Evolutionary conservation across 2,329 filamentous ascomycete species (phyloP).

Genomic region (Acarospora socialis): DNA sequence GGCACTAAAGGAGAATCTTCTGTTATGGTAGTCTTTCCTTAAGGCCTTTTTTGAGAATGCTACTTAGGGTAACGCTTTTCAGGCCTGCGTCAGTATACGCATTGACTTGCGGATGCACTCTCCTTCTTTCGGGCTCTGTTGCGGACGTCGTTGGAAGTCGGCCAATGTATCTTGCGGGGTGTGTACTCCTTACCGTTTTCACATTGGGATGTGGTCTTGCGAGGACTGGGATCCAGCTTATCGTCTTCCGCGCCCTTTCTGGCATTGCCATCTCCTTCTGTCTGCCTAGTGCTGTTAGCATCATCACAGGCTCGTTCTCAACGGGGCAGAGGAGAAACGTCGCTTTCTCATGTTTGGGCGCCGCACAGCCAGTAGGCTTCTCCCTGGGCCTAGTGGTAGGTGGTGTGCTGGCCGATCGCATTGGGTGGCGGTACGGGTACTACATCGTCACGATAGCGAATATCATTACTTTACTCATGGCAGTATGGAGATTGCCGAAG

Average conservation of each 20-base stretch:
- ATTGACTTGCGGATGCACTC: constrained; percentile 34
- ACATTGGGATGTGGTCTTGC: constrained; percentile 31
- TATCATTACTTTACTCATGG: constrained; percentile 25
- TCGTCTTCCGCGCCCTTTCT: constrained; percentile 32
- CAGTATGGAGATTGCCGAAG: constrained; percentile 27
- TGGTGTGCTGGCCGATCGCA: constrained; percentile 32
- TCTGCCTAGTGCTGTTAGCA: constrained; percentile 34
- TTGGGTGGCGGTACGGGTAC: constrained; percentile 40
- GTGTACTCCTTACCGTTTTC: constrained; percentile 29
- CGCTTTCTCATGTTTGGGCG: constrained; percentile 37
- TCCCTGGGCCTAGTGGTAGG: constrained; percentile 36
- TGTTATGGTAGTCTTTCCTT: constrained; percentile 17
- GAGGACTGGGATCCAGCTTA: constrained; percentile 28
- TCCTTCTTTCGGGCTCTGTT: constrained; percentile 37
- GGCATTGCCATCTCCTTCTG: constrained; percentile 34
- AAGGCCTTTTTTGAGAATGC: constrained; percentile 8
- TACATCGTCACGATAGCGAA: constrained; percentile 34
- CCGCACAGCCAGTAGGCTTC: constrained; percentile 38
- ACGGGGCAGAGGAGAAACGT: constrained; percentile 36
- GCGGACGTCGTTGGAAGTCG: constrained; percentile 37
- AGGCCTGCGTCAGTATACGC: constrained; percentile 23
- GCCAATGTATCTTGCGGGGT: constrained; percentile 33
- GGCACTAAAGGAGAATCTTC: constrained; percentile 15
- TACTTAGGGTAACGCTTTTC: neutral
- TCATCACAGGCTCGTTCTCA: constrained; percentile 34